Base-by-base conservation (phyloP, 495 filamentous ascomycete species). In the Aspergillus campestris region DNA sequence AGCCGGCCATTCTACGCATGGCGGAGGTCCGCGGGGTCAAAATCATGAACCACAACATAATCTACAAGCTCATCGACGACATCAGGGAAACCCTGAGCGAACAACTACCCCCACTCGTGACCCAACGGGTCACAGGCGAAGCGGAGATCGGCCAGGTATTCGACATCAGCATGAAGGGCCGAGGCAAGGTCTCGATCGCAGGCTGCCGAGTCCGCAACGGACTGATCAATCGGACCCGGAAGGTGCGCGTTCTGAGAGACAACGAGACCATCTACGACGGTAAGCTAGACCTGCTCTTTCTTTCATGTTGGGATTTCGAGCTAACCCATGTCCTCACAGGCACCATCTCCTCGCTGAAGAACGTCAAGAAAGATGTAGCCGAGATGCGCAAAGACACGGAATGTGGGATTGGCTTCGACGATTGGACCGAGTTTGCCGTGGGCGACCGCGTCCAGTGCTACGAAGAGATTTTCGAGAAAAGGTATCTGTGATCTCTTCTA, bases 371-470 rank as follows among this genome's bases (percentile, higher is more conserved):
- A 53, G 87, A 95, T 57, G 82, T 89, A 6, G 69, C 70, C 7
- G 86, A 94, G 57, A 89, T 91, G 80, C 82, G 80, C 55, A 97
- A 94, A 72, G 89, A 87, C 34, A 80, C 71, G 34, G 94, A 99
- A 61, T 99, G 94, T 56, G 94, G 94, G 40, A 83, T 99, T 48
- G 79, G 75, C 32, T 95, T 99, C 55, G 78, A 83, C 7, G 73
- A 68, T 32, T 97, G 87, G 84, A 69, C 80, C 12, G 82, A 77
- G 13, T 87, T 97, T 65, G 58, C 79, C 46, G 72, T 80, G 30
- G 92, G 90, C 18, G 94, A 99, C 67, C 75, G 81, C 52, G 71
- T 97, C 49, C 91, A 95, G 69, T 77, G 79, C 14, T 90, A 91
- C 58, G 89, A 95, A 57, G 82, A 89, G 66, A 73, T 80, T 12